These are phyloP conservation scores for Panaeolus papilionaceus DNA, from an alignment of 768 basidiomycete genomes.

Conservation along the genomic window DNA sequence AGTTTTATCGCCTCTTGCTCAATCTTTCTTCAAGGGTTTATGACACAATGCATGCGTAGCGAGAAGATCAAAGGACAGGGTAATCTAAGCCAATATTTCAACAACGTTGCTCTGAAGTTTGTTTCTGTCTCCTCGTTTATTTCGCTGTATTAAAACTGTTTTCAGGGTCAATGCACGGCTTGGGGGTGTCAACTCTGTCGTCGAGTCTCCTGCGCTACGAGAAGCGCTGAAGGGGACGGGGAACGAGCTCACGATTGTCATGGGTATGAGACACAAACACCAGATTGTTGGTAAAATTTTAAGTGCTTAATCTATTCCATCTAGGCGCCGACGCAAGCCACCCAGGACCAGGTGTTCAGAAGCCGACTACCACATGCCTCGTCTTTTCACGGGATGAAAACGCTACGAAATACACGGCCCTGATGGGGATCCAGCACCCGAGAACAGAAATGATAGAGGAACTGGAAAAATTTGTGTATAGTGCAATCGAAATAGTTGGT, in stretches of 20 bases:
- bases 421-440: constrained; percentile 50
- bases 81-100: constrained; percentile 55
- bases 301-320: background rate
- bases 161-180: constrained; percentile 59
- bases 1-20: background rate
- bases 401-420: constrained; percentile 52
- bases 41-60: constrained; percentile 51
- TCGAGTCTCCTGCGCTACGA: constrained; percentile 26
- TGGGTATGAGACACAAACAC: constrained; percentile 35
- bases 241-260: constrained; percentile 42
- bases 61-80: constrained; percentile 34
- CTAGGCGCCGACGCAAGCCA: constrained; percentile 70
- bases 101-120: constrained; percentile 63
- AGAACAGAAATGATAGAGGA: constrained; percentile 53
- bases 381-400: constrained; percentile 59
- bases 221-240: constrained; percentile 30
- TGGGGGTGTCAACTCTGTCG: constrained; percentile 54
- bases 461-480: constrained; percentile 30
- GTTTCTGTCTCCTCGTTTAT: constrained; percentile 16
- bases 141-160: background rate
- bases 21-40: constrained; percentile 36
- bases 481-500: constrained; percentile 30
- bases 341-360: constrained; percentile 56
- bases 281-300: background rate
- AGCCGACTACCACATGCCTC: constrained; percentile 63